Base-by-base conservation (phyloP, 805 yeast species). In the Hanseniaspora valbyensis region DNA sequence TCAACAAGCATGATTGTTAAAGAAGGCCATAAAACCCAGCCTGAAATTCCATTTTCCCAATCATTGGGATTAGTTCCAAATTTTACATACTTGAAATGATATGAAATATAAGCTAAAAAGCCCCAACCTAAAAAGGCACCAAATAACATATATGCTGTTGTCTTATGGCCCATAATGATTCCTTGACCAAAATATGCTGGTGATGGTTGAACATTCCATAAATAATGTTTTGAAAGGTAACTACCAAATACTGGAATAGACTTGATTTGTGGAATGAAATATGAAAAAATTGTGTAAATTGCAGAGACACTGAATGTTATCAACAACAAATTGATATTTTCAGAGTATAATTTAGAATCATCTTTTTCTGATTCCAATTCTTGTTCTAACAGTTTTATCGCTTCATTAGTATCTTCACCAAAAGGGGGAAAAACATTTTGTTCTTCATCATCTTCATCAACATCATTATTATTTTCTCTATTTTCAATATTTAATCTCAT, bases 161-260 rank as follows among this genome's bases (percentile, higher is more conserved):
- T 88, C 1, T 89, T 85, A 7, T 88, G 68, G 0, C 98, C 98
- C 98, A 90, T 90, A 52, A 90, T 90, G 37, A 92, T 87, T 3
- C 98, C 98, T 65, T 90, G 98, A 2, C 98, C 98, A 32, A 92
- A 75, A 62, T 90, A 90, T 0, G 97, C 97, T 0, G 98, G 98
- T 0, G 96, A 87, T 0, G 96, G 96, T 63, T 92, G 95, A 53
- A 92, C 75, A 53, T 83, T 80, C 92, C 96, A 85, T 42, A 83
- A 71, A 65, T 85, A 84, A 16, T 71, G 65, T 19, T 66, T 59
- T 0, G 95, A 83, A 18, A 86, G 66, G 41, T 61, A 59, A 0
- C 57, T 34, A 0, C 97, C 97, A 62, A 90, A 84, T 1, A 90
- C 60, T 0, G 96, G 96, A 6, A 92, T 58, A 37, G 69, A 69